A percentile compares a stretch with the other conserved stretches of the same genome.
Evolutionary conservation across 371 early-diverging fungal species (phyloP).

Genomic region (Circinella minor): DNA sequence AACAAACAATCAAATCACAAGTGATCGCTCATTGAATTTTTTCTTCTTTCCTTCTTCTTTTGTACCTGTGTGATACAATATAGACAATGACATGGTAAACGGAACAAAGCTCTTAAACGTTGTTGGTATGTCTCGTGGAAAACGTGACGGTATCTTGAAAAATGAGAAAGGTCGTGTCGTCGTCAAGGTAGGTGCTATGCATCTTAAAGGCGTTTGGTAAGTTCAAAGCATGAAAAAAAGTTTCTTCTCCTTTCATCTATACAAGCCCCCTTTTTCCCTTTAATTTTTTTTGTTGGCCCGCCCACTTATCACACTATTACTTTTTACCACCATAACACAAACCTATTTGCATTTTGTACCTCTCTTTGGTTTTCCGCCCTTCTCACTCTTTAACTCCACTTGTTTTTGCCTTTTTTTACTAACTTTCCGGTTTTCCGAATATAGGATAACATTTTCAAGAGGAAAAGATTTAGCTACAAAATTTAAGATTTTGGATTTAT

Average conservation of each 20-base stretch:
- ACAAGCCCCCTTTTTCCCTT: neutral
- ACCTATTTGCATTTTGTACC: too few species aligned
- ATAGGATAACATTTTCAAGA: slow-evolving; percentile 73
- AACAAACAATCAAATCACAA: slow-evolving; percentile 7
- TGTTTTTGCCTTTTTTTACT: slow-evolving; percentile 11
- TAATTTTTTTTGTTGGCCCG: too few species aligned
- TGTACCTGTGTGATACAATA: too few species aligned
- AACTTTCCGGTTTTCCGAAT: slow-evolving; percentile 6
- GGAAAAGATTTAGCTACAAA: slow-evolving; percentile 74
- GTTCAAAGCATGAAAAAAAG: neutral
- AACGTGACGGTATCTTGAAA: slow-evolving; percentile 86
- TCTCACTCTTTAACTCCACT: neutral
- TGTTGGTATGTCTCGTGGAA: slow-evolving; percentile 88
- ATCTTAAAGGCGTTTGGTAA: slow-evolving; percentile 89
- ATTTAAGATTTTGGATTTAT: slow-evolving; percentile 70
- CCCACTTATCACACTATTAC: too few species aligned
- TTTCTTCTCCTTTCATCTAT: slow-evolving; percentile 11
- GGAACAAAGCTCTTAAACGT: slow-evolving; percentile 88
- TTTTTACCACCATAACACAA: too few species aligned
- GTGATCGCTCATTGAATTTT: slow-evolving; percentile 8
- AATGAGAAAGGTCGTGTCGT: slow-evolving; percentile 86
- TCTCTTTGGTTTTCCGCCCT: neutral
- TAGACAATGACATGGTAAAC: slow-evolving; percentile 85
- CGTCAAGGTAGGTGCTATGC: slow-evolving; percentile 89
- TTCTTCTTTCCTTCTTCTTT: neutral